Conservation (phyloP, 768 basidiomycete species). For the Hericium rajendrae region DNA sequence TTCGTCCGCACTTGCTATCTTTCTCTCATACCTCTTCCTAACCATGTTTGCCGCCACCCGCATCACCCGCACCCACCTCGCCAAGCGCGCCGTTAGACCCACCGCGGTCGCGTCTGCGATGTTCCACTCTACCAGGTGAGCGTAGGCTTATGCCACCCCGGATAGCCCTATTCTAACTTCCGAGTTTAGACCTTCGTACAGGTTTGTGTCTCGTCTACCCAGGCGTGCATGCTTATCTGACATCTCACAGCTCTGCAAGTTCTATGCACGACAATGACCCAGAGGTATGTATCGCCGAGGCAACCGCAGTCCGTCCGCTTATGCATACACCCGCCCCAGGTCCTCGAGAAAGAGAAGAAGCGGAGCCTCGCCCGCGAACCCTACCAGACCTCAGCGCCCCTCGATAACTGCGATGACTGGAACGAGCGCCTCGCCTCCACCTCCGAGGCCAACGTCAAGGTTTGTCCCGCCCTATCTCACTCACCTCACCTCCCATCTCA, state of each 20-base stretch:
- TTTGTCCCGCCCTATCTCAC: conserved; percentile 10
- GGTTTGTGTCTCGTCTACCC: background rate
- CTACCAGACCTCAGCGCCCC: conserved; percentile 37
- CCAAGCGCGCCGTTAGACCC: background rate
- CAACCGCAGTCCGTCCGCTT: background rate
- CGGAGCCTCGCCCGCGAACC: conserved; percentile 37
- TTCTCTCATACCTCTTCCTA: background rate
- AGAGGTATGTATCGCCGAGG: conserved; percentile 25
- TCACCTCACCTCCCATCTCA: background rate
- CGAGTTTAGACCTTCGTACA: background rate
- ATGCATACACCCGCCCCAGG: conserved; percentile 19
- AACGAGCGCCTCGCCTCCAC: conserved; percentile 54
- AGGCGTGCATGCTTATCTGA: too few relatives aligned
- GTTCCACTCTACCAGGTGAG: background rate
- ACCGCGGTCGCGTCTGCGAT: background rate
- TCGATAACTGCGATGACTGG: conserved; percentile 58
- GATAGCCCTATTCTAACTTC: too few relatives aligned
- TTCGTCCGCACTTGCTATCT: background rate
- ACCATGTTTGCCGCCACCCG: background rate
- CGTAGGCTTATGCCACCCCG: background rate
- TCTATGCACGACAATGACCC: conserved; percentile 55
- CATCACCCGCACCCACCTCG: background rate
- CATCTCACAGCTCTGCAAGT: conserved; percentile 13
- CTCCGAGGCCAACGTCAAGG: conserved; percentile 63
- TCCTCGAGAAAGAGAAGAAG: conserved; percentile 43